Evolutionary conservation across 768 basidiomycete species (phyloP).

Genomic region (Kwoniella dejecticola): DNA sequence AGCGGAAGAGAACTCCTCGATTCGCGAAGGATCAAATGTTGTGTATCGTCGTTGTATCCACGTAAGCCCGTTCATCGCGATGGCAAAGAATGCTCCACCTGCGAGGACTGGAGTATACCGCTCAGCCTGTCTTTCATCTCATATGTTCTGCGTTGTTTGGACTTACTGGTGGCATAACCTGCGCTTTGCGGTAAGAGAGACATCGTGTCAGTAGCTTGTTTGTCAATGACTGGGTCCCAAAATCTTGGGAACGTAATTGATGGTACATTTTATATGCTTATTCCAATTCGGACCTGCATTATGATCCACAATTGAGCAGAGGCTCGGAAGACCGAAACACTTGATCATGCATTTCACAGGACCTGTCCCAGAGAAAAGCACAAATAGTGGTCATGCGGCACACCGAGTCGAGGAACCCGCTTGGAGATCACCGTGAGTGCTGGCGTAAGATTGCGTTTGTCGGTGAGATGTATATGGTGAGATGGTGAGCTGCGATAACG

Average conservation of each 20-base stretch:
- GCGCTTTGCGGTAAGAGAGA: conserved; percentile 19
- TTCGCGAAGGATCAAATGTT: conserved; percentile 11
- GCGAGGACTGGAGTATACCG: conserved; percentile 6
- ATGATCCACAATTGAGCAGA: not conserved
- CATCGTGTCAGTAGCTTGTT: not conserved
- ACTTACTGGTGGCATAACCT: conserved; percentile 19
- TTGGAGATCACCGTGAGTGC: not conserved
- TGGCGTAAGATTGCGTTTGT: conserved; percentile 3
- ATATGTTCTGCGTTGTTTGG: too few relatives aligned
- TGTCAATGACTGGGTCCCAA: not conserved
- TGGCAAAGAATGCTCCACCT: conserved; percentile 18
- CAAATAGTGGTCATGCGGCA: conserved; percentile 4
- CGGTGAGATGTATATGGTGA: too few relatives aligned
- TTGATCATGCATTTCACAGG: conserved; percentile 4
- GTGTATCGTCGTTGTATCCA: conserved; percentile 21
- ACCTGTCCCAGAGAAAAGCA: too few relatives aligned
- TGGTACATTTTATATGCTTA: conserved; percentile 5
- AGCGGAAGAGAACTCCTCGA: conserved; percentile 18
- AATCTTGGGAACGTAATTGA: not conserved
- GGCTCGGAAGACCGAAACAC: conserved; percentile 9
- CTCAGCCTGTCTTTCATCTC: not conserved
- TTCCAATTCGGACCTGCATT: not conserved
- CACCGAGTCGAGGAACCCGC: not conserved
- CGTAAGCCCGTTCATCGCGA: conserved; percentile 14
- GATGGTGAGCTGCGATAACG: too few relatives aligned